Evolutionary conservation across 768 basidiomycete species (phyloP), one percentile per base, ranked within the genome.

Genomic region (Mycena polygramma): DNA sequence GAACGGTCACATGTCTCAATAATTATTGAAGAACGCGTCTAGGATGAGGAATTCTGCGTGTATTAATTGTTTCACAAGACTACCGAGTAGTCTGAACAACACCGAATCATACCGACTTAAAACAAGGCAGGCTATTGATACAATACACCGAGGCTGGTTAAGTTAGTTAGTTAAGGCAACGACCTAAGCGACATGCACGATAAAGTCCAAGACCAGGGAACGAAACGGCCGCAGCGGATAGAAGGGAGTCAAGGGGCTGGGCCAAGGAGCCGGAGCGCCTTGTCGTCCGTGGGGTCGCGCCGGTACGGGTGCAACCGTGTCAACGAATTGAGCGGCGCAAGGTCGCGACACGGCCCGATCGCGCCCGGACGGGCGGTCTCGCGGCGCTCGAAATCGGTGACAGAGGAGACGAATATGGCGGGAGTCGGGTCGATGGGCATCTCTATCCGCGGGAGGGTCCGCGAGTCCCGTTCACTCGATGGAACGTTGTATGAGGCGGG

Each of bases 211-310:
- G 24, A 22, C 61, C 51, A 43, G 45, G 11, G 19, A 11, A 58
- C 19, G 11, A 51, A 22, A 59, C 30, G 43, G 7, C n/a, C 11
- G 30, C 30, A 30, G 30, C 30, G 30, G 30, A 30, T 30, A 30
- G 30, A 30, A 30, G 30, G 30, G 30, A 37, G 26, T 45, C 51
- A 52, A 45, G 43, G 43, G 10, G 51, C 17, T 8, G 45, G 60
- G 15, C 26, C 60, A 7, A 65, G 55, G 53, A 90, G 77, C 46
- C 91, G 83, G 74, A 93, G 76, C 46, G 87, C 85, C 68, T 84
- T 85, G 73, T 93, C 92, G 77, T 93, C 92, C 36, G 83, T 74
- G 30, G 88, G 89, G 64, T 90, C 84, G 66, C 92, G 85, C 57
- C 86, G 83, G 64, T 90, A 92, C 9, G 88, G 86, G 72, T 88